A percentile compares a stretch with the other conserved stretches of the same genome.
Conservation (phyloP, 2,329 filamentous ascomycete species). For the Aspergillus brasiliensis region DNA sequence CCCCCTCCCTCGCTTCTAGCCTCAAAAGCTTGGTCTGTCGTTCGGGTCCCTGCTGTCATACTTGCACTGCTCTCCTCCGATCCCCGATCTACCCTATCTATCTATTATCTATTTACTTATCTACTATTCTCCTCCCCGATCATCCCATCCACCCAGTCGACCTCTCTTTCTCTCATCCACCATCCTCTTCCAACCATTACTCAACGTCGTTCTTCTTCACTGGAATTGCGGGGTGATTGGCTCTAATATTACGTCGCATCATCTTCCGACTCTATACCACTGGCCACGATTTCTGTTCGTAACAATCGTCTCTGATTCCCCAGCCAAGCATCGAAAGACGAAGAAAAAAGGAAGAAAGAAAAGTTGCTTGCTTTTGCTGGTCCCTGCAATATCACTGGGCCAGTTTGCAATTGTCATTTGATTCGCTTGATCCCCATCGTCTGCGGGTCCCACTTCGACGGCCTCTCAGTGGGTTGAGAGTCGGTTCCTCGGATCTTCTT, state of each 20-base stretch:
- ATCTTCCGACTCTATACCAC: slow-evolving; percentile 14
- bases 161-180: background rate
- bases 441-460: background rate
- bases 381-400: slow-evolving; percentile 25
- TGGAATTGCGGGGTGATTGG: background rate
- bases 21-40: slow-evolving; percentile 1
- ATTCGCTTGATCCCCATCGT: slow-evolving; percentile 18
- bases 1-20: background rate
- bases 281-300: slow-evolving; percentile 25
- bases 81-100: slow-evolving; percentile 5
- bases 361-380: slow-evolving; percentile 1
- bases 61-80: background rate
- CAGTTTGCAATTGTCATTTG: slow-evolving; percentile 31
- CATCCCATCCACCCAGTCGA: background rate
- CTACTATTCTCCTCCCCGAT: slow-evolving; percentile 1
- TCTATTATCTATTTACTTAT: background rate
- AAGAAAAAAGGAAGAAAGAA: background rate
- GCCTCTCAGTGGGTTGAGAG: slow-evolving; percentile 2
- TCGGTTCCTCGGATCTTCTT: slow-evolving; percentile 1
- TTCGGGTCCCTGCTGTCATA: background rate
- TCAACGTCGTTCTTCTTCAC: background rate
- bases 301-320: slow-evolving; percentile 5
- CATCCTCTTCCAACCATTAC: background rate
- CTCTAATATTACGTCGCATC: background rate
- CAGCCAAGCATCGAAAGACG: background rate